Evolutionary conservation across 805 yeast species (phyloP).

Genomic region (Cyberlindnera lachancei): DNA sequence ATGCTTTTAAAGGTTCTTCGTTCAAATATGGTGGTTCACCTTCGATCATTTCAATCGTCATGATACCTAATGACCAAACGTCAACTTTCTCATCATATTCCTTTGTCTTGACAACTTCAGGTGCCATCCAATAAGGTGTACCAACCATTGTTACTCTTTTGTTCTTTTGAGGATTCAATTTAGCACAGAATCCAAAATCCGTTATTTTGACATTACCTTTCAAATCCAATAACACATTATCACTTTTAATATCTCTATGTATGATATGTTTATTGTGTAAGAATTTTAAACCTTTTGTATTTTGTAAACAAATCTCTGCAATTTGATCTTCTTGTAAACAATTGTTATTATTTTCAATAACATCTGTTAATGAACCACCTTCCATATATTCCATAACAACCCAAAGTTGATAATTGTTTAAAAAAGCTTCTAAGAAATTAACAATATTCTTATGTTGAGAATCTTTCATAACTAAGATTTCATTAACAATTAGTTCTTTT

Average conservation of each 20-base stretch:
- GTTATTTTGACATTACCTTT: slow-evolving; percentile 87
- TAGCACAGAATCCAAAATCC: slow-evolving; percentile 97
- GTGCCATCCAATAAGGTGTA: slow-evolving; percentile 99
- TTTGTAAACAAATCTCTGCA: slow-evolving; percentile 84
- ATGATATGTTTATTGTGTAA: slow-evolving; percentile 88
- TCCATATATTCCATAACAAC: slow-evolving; percentile 99
- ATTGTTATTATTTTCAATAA: slow-evolving; percentile 79
- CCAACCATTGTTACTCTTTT: slow-evolving; percentile 99
- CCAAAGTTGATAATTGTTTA: slow-evolving; percentile 75
- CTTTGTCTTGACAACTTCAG: slow-evolving; percentile 92
- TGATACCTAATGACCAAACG: slow-evolving; percentile 96
- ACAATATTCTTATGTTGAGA: slow-evolving; percentile 93
- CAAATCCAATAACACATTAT: slow-evolving; percentile 79
- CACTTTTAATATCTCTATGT: slow-evolving; percentile 95
- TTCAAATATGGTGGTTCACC: slow-evolving; percentile 98
- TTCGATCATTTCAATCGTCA: slow-evolving; percentile 98
- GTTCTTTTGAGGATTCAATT: slow-evolving; percentile 70
- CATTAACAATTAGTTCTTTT: slow-evolving; percentile 92
- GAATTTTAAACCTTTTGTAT: slow-evolving; percentile 85
- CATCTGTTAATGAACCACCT: slow-evolving; percentile 95
- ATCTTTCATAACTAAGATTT: slow-evolving; percentile 94
- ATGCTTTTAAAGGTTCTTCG: slow-evolving; percentile 91
- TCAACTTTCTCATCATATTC: slow-evolving; percentile 97
- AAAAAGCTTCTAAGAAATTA: slow-evolving; percentile 84
- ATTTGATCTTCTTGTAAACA: slow-evolving; percentile 77